A percentile compares a stretch with the other conserved stretches of the same genome.
Evolutionary conservation across 257 asterid genomes (phyloP).

Genomic region (Echium plantagineum): DNA sequence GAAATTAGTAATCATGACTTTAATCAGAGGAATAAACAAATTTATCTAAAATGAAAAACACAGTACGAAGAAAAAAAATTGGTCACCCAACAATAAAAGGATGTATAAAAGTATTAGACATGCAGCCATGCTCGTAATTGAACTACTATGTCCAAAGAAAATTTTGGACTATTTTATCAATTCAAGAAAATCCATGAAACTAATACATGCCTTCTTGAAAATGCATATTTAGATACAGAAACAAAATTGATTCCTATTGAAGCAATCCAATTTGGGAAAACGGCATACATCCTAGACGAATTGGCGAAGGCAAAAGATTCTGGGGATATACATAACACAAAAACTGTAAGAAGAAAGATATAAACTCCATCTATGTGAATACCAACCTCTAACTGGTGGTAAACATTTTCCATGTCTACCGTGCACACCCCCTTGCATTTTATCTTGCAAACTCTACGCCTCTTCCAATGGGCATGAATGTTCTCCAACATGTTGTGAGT

Average conservation of each 20-base stretch:
- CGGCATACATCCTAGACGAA: neutral
- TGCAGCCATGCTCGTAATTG: too few species aligned
- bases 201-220: neutral
- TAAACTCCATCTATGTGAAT: neutral
- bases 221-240: neutral
- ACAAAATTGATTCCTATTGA: neutral
- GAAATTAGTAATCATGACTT: neutral
- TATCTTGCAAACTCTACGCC: conserved; percentile 78
- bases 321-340: neutral
- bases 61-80: neutral
- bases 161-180: too few species aligned
- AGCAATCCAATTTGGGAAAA: neutral
- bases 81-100: neutral
- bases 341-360: neutral
- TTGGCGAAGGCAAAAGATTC: neutral
- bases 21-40: conserved; percentile 1
- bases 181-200: neutral
- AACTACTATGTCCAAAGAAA: too few species aligned
- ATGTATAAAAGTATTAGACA: too few species aligned
- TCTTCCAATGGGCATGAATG: conserved; percentile 88
- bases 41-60: neutral
- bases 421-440: conserved; percentile 97
- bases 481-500: conserved; percentile 96
- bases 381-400: conserved; percentile 80
- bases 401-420: conserved; percentile 78